Evolutionary conservation across 495 filamentous ascomycete genomes (phyloP).

Genomic region (Trichoderma gamsii): DNA sequence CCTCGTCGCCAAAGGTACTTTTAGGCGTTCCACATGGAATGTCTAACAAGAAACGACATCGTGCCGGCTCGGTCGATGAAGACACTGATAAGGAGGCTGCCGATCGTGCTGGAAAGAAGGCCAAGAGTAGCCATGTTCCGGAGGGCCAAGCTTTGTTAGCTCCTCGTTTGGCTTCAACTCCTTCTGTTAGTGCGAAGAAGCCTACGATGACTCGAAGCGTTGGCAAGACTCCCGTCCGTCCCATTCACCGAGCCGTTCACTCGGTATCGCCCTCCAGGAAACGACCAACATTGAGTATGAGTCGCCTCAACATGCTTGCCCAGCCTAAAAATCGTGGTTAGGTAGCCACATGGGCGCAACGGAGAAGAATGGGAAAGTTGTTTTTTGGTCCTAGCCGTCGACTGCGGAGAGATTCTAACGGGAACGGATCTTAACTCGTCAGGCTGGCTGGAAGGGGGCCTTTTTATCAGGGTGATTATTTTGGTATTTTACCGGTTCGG

Average conservation of each 20-base stretch:
- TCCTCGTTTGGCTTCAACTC: conserved; percentile 27
- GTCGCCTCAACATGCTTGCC: conserved; percentile 48
- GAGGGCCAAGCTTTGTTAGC: conserved; percentile 42
- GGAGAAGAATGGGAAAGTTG: neutral
- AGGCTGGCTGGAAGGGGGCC: neutral
- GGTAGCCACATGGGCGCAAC: conserved; percentile 12
- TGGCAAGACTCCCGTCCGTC: neutral
- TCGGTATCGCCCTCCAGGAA: conserved; percentile 42
- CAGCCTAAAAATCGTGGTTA: conserved; percentile 46
- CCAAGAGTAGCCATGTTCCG: conserved; percentile 38
- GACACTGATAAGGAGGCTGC: conserved; percentile 36
- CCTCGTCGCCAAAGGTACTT: conserved; percentile 20
- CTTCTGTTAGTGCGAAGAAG: conserved; percentile 28
- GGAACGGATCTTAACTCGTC: neutral
- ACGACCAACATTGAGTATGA: conserved; percentile 40
- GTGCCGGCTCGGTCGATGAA: conserved; percentile 46
- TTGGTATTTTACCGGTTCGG: neutral
- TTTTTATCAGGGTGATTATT: neutral
- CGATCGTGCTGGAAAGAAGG: conserved; percentile 42
- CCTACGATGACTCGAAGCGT: neutral
- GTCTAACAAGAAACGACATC: conserved; percentile 65
- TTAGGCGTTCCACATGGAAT: conserved; percentile 58
- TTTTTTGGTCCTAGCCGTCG: neutral
- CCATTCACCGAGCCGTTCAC: conserved; percentile 15
- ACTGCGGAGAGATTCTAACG: neutral